phyloP scores from a whole-genome alignment of 768 basidiomycete genomes.

The Lanmaoa pseudosensibilis region DNA sequence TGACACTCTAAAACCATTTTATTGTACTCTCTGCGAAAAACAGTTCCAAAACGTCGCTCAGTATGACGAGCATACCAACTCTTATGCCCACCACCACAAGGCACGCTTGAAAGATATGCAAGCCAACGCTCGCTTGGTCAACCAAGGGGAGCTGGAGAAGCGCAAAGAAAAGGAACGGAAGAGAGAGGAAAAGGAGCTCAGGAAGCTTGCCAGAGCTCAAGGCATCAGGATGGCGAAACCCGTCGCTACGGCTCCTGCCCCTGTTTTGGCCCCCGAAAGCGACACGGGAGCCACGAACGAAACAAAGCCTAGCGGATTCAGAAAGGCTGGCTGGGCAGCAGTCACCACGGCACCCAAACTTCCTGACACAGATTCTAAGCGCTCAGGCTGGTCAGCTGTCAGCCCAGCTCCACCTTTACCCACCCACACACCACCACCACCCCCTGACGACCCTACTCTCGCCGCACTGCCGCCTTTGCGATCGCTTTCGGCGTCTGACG shows the following conservation, averaged over 20 bases:
- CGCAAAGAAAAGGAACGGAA: conserved; percentile 85
- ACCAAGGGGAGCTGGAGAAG: conserved; percentile 66
- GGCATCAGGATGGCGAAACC: conserved; percentile 65
- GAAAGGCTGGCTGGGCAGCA: conserved; percentile 54
- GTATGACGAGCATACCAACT: conserved; percentile 88
- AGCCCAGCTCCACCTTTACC: conserved; percentile 26
- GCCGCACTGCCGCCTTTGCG: conserved; percentile 18
- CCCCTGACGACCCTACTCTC: conserved; percentile 11
- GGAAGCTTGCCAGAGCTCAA: conserved; percentile 79
- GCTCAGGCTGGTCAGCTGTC: conserved; percentile 17
- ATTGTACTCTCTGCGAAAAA: conserved; percentile 82
- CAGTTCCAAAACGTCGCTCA: conserved; percentile 85
- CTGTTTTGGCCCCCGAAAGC: conserved; percentile 19
- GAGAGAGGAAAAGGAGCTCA: conserved; percentile 80
- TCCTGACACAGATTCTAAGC: conserved; percentile 10
- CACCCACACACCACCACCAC: conserved; percentile 8
- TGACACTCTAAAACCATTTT: conserved; percentile 69
- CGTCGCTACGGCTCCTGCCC: conserved; percentile 12
- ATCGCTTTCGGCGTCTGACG: conserved; percentile 21
- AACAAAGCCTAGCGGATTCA: conserved; percentile 32
- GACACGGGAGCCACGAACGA: conserved; percentile 18
- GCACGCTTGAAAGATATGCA: conserved; percentile 82
- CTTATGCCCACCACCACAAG: conserved; percentile 86
- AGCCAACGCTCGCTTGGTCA: conserved; percentile 63
- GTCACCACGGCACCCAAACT: conserved; percentile 18